Evolutionary conservation across 2,329 filamentous ascomycete genomes (phyloP).

Genomic region (Pseudogymnoascus sp.): DNA sequence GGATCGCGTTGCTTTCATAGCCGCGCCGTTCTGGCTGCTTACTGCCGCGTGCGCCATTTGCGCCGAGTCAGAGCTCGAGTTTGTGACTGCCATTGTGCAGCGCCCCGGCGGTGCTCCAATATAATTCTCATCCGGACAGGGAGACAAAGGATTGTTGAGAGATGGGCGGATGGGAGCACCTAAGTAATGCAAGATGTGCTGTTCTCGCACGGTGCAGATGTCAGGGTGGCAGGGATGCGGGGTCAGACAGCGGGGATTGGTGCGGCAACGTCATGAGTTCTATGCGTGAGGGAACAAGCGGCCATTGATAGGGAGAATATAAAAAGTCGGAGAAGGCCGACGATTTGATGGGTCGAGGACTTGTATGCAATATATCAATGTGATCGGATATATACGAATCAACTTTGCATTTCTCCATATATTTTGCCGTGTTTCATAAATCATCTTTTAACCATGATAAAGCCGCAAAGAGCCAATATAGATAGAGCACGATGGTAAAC

Average conservation of each 20-base stretch:
- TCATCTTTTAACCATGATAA: not conserved
- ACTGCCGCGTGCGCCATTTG: slow-evolving; percentile 10
- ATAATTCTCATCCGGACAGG: slow-evolving; percentile 8
- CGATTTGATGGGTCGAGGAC: not conserved
- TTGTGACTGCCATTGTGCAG: slow-evolving; percentile 8
- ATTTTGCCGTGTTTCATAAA: not conserved
- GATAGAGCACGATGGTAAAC: not conserved
- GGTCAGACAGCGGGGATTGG: slow-evolving; percentile 8
- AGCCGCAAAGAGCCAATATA: not conserved
- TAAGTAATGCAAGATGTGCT: slow-evolving; percentile 10
- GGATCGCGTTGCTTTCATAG: slow-evolving; percentile 6
- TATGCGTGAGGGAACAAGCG: not conserved
- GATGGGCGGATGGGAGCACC: slow-evolving; percentile 5
- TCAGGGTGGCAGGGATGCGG: slow-evolving; percentile 4
- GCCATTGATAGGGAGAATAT: slow-evolving; percentile 8
- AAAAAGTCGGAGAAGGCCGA: not conserved
- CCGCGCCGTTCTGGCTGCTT: not conserved
- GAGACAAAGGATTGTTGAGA: slow-evolving; percentile 9
- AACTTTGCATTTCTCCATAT: not conserved
- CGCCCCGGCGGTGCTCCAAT: slow-evolving; percentile 7
- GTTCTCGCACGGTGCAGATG: slow-evolving; percentile 6
- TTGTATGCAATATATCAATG: not conserved
- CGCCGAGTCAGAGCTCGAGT: slow-evolving; percentile 8
- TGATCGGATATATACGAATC: not conserved
- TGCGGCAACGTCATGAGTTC: slow-evolving; percentile 5